Percentiles rank a stretch among this genome's conserved stretches.
These are phyloP conservation scores for Primulina tabacum DNA, from an alignment of 257 asterid genomes.

Conservation along the genomic window DNA sequence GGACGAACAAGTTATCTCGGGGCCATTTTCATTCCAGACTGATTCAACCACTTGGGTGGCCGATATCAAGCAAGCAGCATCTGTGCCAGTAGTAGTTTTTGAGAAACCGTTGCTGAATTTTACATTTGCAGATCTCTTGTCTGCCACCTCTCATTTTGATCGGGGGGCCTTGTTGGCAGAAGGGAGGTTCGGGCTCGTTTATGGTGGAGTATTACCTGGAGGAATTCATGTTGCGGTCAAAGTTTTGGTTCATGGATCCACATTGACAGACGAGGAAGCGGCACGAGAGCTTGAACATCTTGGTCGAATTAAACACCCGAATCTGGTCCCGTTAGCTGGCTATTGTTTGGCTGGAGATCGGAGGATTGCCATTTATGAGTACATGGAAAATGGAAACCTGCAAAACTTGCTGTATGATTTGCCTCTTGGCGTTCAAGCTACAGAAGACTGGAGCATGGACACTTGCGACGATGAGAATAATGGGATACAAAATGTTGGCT, in stretches of 20 bases:
- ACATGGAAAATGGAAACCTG: constrained; percentile 83
- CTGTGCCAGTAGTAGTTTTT: constrained; percentile 67
- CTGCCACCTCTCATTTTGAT: constrained; percentile 82
- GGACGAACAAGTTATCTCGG: constrained; percentile 66
- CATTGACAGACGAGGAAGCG: constrained; percentile 75
- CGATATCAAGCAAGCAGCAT: constrained; percentile 73
- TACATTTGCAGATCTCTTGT: constrained; percentile 71
- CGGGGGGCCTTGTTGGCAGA: constrained; percentile 72
- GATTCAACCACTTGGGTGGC: constrained; percentile 92
- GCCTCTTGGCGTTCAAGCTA: constrained; percentile 64
- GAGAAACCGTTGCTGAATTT: constrained; percentile 81
- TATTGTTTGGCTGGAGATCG: constrained; percentile 89
- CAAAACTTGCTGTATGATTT: constrained; percentile 74
- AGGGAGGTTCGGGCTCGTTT: constrained; percentile 86
- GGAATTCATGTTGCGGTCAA: constrained; percentile 82
- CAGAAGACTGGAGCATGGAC: constrained; percentile 76
- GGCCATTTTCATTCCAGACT: constrained; percentile 77
- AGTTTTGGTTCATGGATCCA: constrained; percentile 72
- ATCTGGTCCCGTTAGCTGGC: constrained; percentile 76
- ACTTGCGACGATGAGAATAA: constrained; percentile 69
- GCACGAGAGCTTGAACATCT: constrained; percentile 76
- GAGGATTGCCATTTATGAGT: constrained; percentile 74
- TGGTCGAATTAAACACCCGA: constrained; percentile 77
- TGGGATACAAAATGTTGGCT: constrained; percentile 53
- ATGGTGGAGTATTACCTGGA: constrained; percentile 65